phyloP scores from a whole-genome alignment of 2,329 filamentous ascomycete species.

The Sporothrix protearum region DNA sequence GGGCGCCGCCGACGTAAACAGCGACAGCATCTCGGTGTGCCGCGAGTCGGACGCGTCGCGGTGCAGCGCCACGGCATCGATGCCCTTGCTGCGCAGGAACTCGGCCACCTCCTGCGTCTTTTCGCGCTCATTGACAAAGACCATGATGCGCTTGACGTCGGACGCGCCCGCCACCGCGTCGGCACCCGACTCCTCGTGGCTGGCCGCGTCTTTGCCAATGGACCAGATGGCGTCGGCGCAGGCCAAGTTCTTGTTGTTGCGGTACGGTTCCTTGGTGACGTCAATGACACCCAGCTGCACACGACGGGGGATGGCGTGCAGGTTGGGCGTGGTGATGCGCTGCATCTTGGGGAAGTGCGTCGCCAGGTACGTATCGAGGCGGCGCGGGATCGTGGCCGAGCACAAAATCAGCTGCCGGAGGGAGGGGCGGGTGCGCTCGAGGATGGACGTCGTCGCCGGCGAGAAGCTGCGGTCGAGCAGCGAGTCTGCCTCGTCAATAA shows the following conservation, averaged over 20 bases:
- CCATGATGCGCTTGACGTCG: constrained; percentile 69
- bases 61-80: constrained; percentile 80
- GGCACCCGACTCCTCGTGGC: constrained; percentile 44
- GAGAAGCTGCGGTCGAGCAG: constrained; percentile 91
- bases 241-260: constrained; percentile 85
- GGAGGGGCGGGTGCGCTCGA: constrained; percentile 77
- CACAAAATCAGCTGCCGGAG: constrained; percentile 85
- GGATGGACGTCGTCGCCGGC: constrained; percentile 73
- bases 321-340: constrained; percentile 87
- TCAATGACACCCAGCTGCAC: constrained; percentile 94
- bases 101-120: constrained; percentile 69
- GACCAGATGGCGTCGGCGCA: constrained; percentile 94
- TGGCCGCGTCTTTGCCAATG: constrained; percentile 71
- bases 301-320: constrained; percentile 91
- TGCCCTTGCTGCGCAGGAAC: constrained; percentile 78
- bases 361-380: constrained; percentile 80
- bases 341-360: constrained; percentile 77
- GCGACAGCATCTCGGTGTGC: constrained; percentile 69
- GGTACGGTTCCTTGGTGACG: constrained; percentile 86
- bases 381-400: constrained; percentile 90
- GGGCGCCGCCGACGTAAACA: constrained; percentile 61
- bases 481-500: constrained; percentile 95
- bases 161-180: constrained; percentile 51
- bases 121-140: constrained; percentile 33
- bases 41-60: constrained; percentile 77